These are phyloP conservation scores for Barnettozyma populi DNA, from an alignment of 805 yeast genomes.

Conservation along the genomic window DNA sequence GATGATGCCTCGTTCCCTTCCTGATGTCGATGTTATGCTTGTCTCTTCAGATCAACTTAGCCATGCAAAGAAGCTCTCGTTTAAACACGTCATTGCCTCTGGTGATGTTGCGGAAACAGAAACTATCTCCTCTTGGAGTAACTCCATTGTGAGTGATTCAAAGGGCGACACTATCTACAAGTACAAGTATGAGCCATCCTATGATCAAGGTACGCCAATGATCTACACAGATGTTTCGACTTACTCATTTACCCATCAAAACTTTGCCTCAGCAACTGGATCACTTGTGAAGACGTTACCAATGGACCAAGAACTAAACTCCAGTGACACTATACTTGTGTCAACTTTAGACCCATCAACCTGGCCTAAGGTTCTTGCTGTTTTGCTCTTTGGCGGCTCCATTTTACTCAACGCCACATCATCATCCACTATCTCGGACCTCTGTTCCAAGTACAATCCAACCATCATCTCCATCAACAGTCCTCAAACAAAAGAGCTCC, in stretches of 20 bases:
- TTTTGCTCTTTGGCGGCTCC: conserved; percentile 31
- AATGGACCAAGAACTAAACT: conserved; percentile 31
- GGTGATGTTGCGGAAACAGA: conserved; percentile 7
- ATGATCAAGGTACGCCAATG: conserved; percentile 27
- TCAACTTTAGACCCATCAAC: conserved; percentile 34
- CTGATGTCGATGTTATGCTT: conserved; percentile 28
- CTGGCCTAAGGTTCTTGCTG: conserved; percentile 35
- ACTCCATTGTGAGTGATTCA: conserved; percentile 13
- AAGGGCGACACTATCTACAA: conserved; percentile 10
- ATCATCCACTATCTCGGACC: conserved; percentile 11
- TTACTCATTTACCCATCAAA: conserved; percentile 42
- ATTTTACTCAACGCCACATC: conserved; percentile 24
- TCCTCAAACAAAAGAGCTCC: not conserved
- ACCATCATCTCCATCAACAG: conserved; percentile 12
- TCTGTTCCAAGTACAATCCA: conserved; percentile 9
- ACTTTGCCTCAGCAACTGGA: conserved; percentile 48
- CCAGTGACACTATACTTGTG: conserved; percentile 28
- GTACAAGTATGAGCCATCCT: conserved; percentile 27
- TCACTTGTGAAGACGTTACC: conserved; percentile 37
- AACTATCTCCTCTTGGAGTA: conserved; percentile 25
- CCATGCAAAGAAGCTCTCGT: conserved; percentile 25
- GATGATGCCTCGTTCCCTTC: conserved; percentile 25
- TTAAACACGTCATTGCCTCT: conserved; percentile 29
- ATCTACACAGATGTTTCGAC: conserved; percentile 30
- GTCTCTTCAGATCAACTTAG: conserved; percentile 24